Evolutionary conservation across 2,329 filamentous ascomycete genomes (phyloP), one percentile per base, ranked within the genome.

Genomic region (Alternaria rosae): DNA sequence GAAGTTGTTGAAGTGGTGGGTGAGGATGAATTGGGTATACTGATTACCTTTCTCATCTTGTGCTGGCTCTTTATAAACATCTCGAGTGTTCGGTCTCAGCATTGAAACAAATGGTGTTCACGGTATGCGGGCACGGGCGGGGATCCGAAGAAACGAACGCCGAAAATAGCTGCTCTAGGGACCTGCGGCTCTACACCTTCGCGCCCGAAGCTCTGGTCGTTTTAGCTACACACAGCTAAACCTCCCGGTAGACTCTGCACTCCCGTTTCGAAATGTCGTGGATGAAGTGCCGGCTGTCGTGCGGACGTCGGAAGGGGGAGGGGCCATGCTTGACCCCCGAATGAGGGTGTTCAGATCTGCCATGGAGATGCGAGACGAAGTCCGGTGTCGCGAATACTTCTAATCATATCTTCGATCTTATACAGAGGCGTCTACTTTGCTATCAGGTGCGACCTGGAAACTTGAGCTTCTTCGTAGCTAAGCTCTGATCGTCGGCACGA

Each of bases 241-340:
- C 35, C 52, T 54, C n/a, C 64, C 62, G 65, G 57, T 47, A 53
- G 47, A 48, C 42, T 47, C 48, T 45, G 26, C 57, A 50, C 51
- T 57, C 42, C 52, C 60, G 68, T 68, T 66, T 62, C 56, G 9
- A 63, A 53, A 64, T 63, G 63, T 69, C 61, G 68, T 67, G 54
- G 54, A 64, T 25, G 26, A 57, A 54, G 53, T 64, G 54, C 54
- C 65, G 69, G 68, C 53, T 68, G 52, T 55, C 50, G 43, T 64
- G 59, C 68, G 71, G 74, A 70, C 56, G 62, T 68, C 72, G 71
- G 74, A 71, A 68, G 69, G 66, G 61, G 70, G 71, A 70, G 74
- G 73, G 71, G 72, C 66, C 69, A 70, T 62, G 55, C 61, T 50
- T 58, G 38, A 42, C 47, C 43, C 59, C 65, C 63, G 69, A 62